Evolutionary conservation across 371 early-diverging fungal species (phyloP), one percentile per base, ranked within the genome.

Genomic region (Phascolomyces articulosus): DNA sequence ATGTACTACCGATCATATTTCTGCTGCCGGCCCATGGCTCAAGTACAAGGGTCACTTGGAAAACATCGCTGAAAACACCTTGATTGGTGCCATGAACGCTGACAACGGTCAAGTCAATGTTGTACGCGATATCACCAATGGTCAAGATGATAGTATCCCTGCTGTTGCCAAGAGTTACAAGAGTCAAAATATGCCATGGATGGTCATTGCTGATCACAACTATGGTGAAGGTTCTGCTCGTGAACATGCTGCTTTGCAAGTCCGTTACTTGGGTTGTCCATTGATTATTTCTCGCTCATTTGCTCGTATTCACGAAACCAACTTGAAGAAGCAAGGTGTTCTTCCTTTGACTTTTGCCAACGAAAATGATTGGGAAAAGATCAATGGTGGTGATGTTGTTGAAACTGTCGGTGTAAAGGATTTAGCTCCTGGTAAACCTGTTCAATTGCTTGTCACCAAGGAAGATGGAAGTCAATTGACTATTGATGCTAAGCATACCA

Each of bases 241-340:
- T 71, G 98, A 98, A 77, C 98, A 98, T 74, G 98, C 97, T 18
- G 97, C 98, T 26, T 82, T 98, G 63, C 94, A 97, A 78, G 91
- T 94, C 49, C 91, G 97, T 61, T 94, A 96, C 78, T 77, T 98
- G 21, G 97, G 97, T 47, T 91, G 97, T 82, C 89, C 89, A 51
- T 77, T 93, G 71, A 93, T 98, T 56, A 82, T 98, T 66, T 91
- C 93, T 26, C 87, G 92, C 60, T 93, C 93, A 31, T 98, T 98
- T 85, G 98, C 98, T 27, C 94, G 98, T 76, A 98, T 98, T 83
- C 98, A 98, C 77, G 95, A 98, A 79, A 98, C 98, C 67, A 98
- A 98, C 82, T 78, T 98, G 71, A 98, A 98, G 90, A 98, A 97
- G 85, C 98, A 98, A 80, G 98, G 98, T 65, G 93, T 98, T 29